A percentile compares a stretch with the other conserved stretches of the same genome.
phyloP scores from a whole-genome alignment of 139 green algal species.

The Micromonas commoda region DNA sequence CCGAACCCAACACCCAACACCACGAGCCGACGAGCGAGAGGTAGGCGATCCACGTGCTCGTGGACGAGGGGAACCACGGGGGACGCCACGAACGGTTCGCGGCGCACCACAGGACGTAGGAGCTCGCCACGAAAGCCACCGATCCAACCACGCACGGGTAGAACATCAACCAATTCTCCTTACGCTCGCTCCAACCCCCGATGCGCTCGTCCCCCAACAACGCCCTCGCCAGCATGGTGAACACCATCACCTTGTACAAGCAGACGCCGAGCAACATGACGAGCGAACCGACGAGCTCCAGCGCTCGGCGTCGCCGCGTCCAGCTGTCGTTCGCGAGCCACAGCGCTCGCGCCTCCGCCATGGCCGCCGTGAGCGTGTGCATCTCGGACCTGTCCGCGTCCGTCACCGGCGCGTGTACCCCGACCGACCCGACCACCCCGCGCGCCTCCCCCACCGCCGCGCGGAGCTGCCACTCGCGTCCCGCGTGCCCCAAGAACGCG shows the following conservation, averaged over 20 bases:
- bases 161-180: background rate
- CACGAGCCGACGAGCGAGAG: background rate
- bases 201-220: background rate
- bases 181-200: background rate
- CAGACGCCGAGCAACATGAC: background rate
- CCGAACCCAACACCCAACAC: background rate
- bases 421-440: background rate
- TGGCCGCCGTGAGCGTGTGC: background rate
- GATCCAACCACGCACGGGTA: background rate
- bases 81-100: background rate
- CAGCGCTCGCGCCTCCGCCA: background rate
- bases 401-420: background rate
- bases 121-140: background rate
- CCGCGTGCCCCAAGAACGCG: background rate
- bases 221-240: background rate
- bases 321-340: constrained; percentile 6
- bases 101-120: constrained; percentile 8
- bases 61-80: background rate
- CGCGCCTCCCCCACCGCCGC: background rate
- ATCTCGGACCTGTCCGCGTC: background rate
- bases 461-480: background rate
- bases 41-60: background rate
- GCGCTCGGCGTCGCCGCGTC: background rate
- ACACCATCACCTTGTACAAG: background rate
- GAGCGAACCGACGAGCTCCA: background rate